Base-by-base conservation (phyloP, 352 stramenopile species). In the Plasmopara muralis region DNA sequence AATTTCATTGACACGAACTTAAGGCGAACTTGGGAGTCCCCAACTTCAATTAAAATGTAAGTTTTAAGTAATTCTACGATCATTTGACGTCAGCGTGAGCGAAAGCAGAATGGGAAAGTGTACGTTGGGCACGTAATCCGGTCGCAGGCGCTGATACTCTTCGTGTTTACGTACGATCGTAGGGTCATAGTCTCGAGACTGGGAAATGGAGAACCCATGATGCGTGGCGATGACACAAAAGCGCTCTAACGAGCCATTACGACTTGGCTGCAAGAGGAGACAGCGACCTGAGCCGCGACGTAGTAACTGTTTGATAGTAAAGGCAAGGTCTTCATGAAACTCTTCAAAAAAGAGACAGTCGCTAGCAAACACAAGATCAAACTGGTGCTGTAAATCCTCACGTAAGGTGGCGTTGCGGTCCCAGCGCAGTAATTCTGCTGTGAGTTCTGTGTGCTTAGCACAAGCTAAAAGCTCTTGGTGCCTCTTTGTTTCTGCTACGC, bases 261-360 rank as follows among this genome's bases (percentile, higher is more conserved):
- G 78, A 41, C 68, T 84, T 13, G 83, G 83, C 57, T 93, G 83
- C 33, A 93, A 48, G 15, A 93, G 64, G n/a, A 83, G 68, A 47
- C 78, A 89, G 10, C 60, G 62, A 6, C 80, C 80, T 0, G 65
- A 77, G 4, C 15, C 14, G 0, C 55, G 70, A 6, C 58, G 54
- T 33, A 91, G 42, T 6, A 93, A 62, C 46, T 57, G 53, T n/a
- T 76, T 65, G 62, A 93, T 78, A 0, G 75, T 89, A 47, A 75
- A 60, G 12, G 64, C 72, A 18, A 94, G 61, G 49, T 94, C 83
- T 41, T 77, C 57, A 60, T 94, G 81, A 60, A 92, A 94, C 1
- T 83, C 73, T 64, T 92, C 79, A 47, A 94, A 94, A 62, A 94
- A 94, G 1, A 94, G 62, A 48, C 83, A 94, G 57, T 94, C 83